Evolutionary conservation across 2,329 filamentous ascomycete species (phyloP).

Genomic region (Neopestalotiopsis clavispora): DNA sequence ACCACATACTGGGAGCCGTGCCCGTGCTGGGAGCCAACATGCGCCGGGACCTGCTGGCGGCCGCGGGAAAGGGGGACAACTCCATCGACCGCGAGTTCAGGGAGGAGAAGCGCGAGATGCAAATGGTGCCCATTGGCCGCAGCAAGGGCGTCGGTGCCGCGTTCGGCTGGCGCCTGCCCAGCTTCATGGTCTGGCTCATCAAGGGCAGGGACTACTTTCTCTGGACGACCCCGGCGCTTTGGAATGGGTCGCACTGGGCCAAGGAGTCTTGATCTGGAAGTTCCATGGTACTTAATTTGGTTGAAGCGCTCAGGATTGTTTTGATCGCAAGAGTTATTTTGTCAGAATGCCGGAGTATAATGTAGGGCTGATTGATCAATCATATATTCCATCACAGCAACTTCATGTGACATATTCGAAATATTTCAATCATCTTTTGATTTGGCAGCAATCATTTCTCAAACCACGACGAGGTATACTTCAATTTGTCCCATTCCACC

Average conservation of each 20-base stretch:
- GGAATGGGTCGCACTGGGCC: conserved; percentile 56
- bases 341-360: not conserved
- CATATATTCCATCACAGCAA: too few relatives aligned
- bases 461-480: too few relatives aligned
- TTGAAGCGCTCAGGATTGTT: not conserved
- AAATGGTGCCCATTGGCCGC: conserved; percentile 52
- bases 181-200: conserved; percentile 51
- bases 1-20: conserved; percentile 44
- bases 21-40: conserved; percentile 52
- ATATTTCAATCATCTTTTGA: too few relatives aligned
- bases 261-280: not conserved
- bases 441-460: too few relatives aligned
- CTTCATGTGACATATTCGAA: too few relatives aligned
- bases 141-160: conserved; percentile 49
- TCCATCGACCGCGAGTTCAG: conserved; percentile 38
- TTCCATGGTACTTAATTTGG: not conserved
- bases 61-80: conserved; percentile 24
- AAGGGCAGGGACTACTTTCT: conserved; percentile 59
- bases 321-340: not conserved
- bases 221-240: conserved; percentile 51
- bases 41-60: conserved; percentile 51
- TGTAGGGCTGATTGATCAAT: too few relatives aligned
- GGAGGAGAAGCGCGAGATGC: conserved; percentile 49
- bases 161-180: conserved; percentile 48
- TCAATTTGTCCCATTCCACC: too few relatives aligned